Base-by-base conservation (phyloP, 495 filamentous ascomycete genomes). In the Aspergillus heteromorphus region DNA sequence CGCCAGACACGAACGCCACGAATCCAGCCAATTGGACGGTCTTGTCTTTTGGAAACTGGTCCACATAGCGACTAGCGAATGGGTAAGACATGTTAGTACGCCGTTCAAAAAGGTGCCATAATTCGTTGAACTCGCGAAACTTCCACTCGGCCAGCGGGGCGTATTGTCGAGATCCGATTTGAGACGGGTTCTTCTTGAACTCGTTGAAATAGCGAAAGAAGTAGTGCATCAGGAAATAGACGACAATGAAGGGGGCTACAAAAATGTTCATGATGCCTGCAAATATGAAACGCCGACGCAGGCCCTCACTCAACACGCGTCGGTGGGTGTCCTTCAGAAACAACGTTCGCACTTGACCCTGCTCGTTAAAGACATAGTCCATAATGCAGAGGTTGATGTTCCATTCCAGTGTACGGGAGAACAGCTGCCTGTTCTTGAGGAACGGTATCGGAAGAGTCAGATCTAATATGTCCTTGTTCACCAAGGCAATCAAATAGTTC, bases 101-200 rank as follows among this genome's bases (percentile, higher is more conserved):
- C 53, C 90, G 87, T 56, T 90, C 80, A 62, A 96, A 98, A 1
- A 97, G 74, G 73, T 97, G 93, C 58, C 84, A 85, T 0, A 98
- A 81, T 67, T 98, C 93, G 61, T 98, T 98, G 77, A 97, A 97
- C 67, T 97, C 92, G 47, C 93, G 87, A 55, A 97, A 97, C 62
- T 96, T 97, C 95, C 93, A 97, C 66, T 95, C 88, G 2, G 95
- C 93, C 45, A 96, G 80, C 1, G 91, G 89, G 2, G 92, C 97
- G 61, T 96, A 98, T 60, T 88, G 85, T 13, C 93, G 84, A 19
- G 89, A 86, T 14, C 87, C 87, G 30, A 91, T 80, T 47, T 89
- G 80, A 0, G 89, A 86, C 0, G 93, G 92, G 57, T 95, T 95
- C 64, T 87, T 91, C 70, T 96, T 89, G 67, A 91, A 95, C 73